Evolutionary conservation across 352 stramenopile species (phyloP).

Genomic region (Lagenidium giganteum): DNA sequence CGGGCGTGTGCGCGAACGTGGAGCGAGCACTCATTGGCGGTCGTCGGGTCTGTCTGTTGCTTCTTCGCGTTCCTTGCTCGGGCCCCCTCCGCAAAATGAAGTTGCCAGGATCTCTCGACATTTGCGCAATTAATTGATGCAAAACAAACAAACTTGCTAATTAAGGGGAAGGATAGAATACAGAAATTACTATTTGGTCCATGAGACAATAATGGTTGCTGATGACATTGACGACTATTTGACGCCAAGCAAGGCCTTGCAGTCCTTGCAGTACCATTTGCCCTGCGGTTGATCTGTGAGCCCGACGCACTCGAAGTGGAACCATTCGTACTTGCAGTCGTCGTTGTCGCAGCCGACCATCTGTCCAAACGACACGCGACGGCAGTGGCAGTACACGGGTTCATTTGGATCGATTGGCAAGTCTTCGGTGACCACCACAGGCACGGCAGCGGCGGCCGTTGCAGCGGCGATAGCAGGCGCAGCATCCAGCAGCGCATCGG

Average conservation of each 20-base stretch:
- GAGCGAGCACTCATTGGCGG: constrained; percentile 62
- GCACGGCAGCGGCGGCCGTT: constrained; percentile 19
- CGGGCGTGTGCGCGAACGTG: constrained; percentile 72
- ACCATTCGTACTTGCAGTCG: constrained; percentile 92
- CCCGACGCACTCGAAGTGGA: constrained; percentile 88
- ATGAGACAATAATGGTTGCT: no score
- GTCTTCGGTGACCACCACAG: constrained; percentile 40
- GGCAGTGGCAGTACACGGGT: constrained; percentile 84
- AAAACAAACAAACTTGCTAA: no score
- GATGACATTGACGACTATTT: no score
- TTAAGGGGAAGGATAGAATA: no score
- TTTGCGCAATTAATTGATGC: no score
- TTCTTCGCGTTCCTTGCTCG: no score
- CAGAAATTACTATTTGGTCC: no score
- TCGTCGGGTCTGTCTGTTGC: no score
- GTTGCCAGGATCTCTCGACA: background rate
- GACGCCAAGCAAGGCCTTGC: constrained; percentile 60
- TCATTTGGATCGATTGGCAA: constrained; percentile 85
- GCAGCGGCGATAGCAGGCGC: no score
- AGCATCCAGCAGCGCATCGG: background rate
- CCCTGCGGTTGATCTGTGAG: constrained; percentile 77
- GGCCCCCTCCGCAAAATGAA: no score
- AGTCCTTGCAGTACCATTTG: constrained; percentile 84
- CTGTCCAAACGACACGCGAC: constrained; percentile 85
- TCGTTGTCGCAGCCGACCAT: constrained; percentile 93